Evolutionary conservation across 108 stramenopile species (phyloP), one percentile per base, ranked within the genome.

Genomic region (Cyclotella distinguenda): DNA sequence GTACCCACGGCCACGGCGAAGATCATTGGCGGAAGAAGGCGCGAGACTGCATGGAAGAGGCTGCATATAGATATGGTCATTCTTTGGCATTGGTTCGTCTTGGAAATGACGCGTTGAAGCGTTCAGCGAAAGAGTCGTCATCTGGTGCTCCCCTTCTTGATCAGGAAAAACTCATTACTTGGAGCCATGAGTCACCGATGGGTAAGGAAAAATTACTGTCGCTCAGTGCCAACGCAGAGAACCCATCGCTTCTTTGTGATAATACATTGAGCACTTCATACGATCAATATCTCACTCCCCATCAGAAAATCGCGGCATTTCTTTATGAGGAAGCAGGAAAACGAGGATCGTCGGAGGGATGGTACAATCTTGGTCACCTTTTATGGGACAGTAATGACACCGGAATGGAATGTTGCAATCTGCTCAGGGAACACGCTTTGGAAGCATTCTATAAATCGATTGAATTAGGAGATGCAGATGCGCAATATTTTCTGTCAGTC

Each of bases 401-500:
- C 48, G 47, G 48, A 13, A 18, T 39, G 27, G 36, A 36, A 38
- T 25, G 6, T 42, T 35, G 60, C 16, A 11, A 44, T 5, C 27
- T n/a, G n/a, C 26, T 59, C 25, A 61, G 38, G 40, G 50, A 66
- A 9, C 28, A 56, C 19, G 83, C 86, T 11, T 86, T 88, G 72
- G 74, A 85, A 10, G 68, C 81, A 18, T 89, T 89, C 68, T 43
- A 59, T n/a, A 72, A 82, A 34, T 88, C 91, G 22, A 84, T 89
- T 47, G 75, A 84, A 40, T 51, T 88, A 32, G 89, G 87, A 13
- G 91, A 93, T 66, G 61, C 77, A 0, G 91, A 93, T 79, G 86
- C 91, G 15, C 77, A 84, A 76, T 93, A 90, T 44, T 86, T 93
- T 59, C 79, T 93, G 4, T 89, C 84, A 12, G 89, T 86, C 16